Evolutionary conservation across 83 land plant genomes (phyloP).

Genomic region (Thuja plicata): DNA sequence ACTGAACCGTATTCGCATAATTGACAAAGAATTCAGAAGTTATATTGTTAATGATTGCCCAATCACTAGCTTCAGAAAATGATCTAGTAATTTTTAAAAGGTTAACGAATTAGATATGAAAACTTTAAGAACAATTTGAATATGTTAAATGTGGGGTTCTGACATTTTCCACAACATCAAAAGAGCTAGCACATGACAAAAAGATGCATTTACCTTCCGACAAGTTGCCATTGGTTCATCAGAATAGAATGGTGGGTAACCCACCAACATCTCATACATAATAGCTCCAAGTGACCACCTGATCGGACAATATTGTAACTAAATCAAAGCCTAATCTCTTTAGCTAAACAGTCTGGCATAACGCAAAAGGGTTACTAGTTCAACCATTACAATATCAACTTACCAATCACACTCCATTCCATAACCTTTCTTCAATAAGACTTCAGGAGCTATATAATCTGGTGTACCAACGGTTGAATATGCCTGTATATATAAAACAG

Average conservation of each 20-base stretch:
- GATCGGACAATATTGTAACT: constrained; percentile 1
- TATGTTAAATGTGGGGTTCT: too few species aligned
- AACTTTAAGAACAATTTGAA: too few species aligned
- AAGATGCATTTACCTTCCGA: constrained; percentile 54
- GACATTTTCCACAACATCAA: neutral
- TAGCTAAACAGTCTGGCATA: neutral
- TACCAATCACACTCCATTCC: constrained; percentile 87
- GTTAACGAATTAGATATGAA: neutral
- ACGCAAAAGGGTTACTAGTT: neutral
- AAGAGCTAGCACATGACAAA: constrained; percentile 2
- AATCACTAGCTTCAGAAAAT: too few species aligned
- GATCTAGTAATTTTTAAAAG: neutral
- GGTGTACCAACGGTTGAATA: constrained; percentile 89
- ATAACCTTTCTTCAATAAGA: constrained; percentile 78
- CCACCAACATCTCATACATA: constrained; percentile 96
- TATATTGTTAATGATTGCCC: too few species aligned
- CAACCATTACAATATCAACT: neutral
- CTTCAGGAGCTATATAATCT: constrained; percentile 86
- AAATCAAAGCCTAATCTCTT: neutral
- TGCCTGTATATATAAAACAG: constrained; percentile 36
- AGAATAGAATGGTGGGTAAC: constrained; percentile 93
- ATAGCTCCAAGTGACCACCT: constrained; percentile 99
- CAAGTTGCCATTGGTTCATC: constrained; percentile 93
- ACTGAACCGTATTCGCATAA: too few species aligned
- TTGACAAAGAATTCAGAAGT: too few species aligned